phyloP scores from a whole-genome alignment of 495 filamentous ascomycete species.

The Schizothecium vesticola region DNA sequence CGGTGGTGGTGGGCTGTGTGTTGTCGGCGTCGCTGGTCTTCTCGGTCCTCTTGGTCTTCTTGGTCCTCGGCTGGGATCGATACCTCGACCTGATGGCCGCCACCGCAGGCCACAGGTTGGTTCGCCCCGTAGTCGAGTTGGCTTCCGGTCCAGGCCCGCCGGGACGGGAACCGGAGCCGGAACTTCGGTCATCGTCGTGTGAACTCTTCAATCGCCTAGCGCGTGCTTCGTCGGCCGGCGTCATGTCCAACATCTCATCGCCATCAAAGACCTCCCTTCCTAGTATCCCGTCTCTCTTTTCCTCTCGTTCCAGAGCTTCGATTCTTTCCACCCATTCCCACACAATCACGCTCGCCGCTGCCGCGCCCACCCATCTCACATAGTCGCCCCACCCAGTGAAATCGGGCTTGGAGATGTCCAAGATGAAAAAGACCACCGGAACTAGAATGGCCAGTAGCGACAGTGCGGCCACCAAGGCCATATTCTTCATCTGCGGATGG shows the following conservation, averaged over 20 bases:
- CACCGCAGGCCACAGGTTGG: slow-evolving; percentile 44
- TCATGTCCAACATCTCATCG: slow-evolving; percentile 87
- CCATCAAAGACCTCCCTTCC: slow-evolving; percentile 94
- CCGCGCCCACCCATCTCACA: slow-evolving; percentile 94
- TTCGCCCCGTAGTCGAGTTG: slow-evolving; percentile 24
- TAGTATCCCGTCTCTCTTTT: slow-evolving; percentile 91
- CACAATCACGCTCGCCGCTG: slow-evolving; percentile 91
- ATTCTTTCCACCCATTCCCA: slow-evolving; percentile 99
- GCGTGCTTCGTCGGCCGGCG: slow-evolving; percentile 42
- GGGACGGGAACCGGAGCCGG: slow-evolving; percentile 5
- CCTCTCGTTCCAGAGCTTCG: slow-evolving; percentile 89
- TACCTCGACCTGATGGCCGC: slow-evolving; percentile 39
- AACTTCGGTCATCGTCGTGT: slow-evolving; percentile 25
- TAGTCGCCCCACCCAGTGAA: slow-evolving; percentile 96
- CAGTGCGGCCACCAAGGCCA: slow-evolving; percentile 74
- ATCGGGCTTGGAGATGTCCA: slow-evolving; percentile 82
- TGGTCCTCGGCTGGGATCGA: slow-evolving; percentile 26
- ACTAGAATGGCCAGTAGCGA: slow-evolving; percentile 77
- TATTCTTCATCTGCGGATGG: slow-evolving; percentile 88
- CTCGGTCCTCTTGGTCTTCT: slow-evolving; percentile 23
- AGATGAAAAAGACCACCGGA: slow-evolving; percentile 90
- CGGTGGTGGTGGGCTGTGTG: slow-evolving; percentile 24
- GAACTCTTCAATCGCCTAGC: slow-evolving; percentile 31
- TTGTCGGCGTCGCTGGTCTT: slow-evolving; percentile 17
- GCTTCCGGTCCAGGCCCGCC: slow-evolving; percentile 21